Evolutionary conservation across 805 yeast species (phyloP), one percentile per base, ranked within the genome.

Genomic region (Yueomyces sp.): DNA sequence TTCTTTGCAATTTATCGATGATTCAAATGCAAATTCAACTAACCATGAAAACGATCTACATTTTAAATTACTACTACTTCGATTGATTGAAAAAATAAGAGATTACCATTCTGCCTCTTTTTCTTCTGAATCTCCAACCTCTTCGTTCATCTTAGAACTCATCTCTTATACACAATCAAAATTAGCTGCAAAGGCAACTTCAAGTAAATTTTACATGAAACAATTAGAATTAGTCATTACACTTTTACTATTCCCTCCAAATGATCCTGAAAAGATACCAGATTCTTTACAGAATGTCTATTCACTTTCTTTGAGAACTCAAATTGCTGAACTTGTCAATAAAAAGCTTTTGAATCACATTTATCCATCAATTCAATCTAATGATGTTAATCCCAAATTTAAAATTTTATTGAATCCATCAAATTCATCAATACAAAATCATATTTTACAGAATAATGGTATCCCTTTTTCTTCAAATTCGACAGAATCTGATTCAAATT

Each of bases 211-310:
- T 45, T 76, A 81, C 47, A 69, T 86, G 61, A 73, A 74, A 44
- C 90, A 85, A 49, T 63, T 87, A 47, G 95, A 88, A 56, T 66
- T 79, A 39, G 79, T 94, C 2, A 84, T 87, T 92, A 85, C 94
- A 27, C 66, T 87, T 47, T 63, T 87, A 36, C 76, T 77, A 36
- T 72, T 71, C 48, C 71, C 76, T 1, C 56, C 57, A 26, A 56
- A 51, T 12, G 54, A 50, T 30, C 63, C 65, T 46, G 47, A 45
- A 38, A 39, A 40, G 4, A 55, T 80, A 33, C 87, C 86, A 0
- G 63, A 63, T 30, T 75, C 74, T 48, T 62, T 85, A 48, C 64
- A 72, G 39, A 65, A 65, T 27, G 62, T 85, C 37, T 68, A 82
- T 56, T 77, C 81, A 47, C 60, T 79, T 38, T 69, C 77, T 36